phyloP scores from a whole-genome alignment of 805 yeast genomes.

The Nakazawaea ishiwadae region DNA sequence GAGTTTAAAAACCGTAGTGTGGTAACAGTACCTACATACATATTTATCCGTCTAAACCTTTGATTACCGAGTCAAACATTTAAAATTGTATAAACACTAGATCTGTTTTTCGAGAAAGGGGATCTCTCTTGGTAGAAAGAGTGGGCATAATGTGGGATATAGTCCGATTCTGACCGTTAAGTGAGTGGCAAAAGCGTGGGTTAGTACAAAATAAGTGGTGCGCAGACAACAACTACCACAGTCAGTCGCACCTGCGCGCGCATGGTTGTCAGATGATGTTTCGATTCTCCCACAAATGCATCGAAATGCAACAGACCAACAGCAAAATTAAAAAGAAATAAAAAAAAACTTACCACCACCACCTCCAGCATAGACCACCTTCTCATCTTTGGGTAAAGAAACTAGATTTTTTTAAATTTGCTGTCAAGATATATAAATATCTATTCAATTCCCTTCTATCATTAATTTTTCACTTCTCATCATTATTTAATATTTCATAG shows the following conservation, averaged over 20 bases:
- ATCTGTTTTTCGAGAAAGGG: no score
- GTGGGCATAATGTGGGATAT: no score
- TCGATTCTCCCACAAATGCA: neutral
- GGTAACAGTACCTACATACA: no score
- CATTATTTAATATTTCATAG: neutral
- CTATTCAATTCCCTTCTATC: neutral
- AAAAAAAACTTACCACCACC: neutral
- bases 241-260: neutral
- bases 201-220: no score
- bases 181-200: conserved; percentile 1
- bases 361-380: neutral
- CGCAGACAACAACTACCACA: no score
- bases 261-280: conserved; percentile 3
- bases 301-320: no score
- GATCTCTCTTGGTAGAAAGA: no score
- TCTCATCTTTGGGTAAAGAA: no score
- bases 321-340: neutral
- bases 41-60: neutral
- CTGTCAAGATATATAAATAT: conserved; percentile 6
- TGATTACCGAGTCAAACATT: neutral
- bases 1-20: no score
- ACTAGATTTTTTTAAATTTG: no score
- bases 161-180: neutral
- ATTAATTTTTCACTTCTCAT: neutral
- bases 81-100: no score